Evolutionary conservation across 805 yeast species (phyloP).

Genomic region (Wickerhamomyces chaumierensis): DNA sequence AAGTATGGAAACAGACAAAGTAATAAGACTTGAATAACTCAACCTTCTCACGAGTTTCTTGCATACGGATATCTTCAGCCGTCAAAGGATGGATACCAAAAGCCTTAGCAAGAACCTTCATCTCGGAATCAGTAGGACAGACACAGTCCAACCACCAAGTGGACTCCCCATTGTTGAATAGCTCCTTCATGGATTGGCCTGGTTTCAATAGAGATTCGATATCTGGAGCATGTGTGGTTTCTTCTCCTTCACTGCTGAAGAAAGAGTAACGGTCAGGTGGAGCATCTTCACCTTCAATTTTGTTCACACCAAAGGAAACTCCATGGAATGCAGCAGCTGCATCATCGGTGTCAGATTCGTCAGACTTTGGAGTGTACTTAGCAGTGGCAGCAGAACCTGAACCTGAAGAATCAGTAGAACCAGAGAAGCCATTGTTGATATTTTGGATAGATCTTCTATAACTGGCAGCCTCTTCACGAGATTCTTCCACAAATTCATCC

Average conservation of each 20-base stretch:
- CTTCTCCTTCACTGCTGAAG: constrained; percentile 72
- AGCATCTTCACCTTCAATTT: constrained; percentile 22
- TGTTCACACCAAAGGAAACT: constrained; percentile 29
- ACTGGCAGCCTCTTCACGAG: constrained; percentile 35
- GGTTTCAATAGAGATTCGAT: constrained; percentile 64
- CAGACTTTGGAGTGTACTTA: constrained; percentile 43
- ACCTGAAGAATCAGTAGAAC: constrained; percentile 15
- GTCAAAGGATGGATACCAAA: constrained; percentile 97
- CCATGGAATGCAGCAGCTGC: constrained; percentile 14
- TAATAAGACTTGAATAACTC: constrained; percentile 84
- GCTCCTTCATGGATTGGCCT: constrained; percentile 51
- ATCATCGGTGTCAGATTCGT: constrained; percentile 3
- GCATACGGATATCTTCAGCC: constrained; percentile 92
- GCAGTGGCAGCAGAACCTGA: constrained; percentile 43
- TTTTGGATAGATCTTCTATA: constrained; percentile 14
- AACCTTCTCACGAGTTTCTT: constrained; percentile 94
- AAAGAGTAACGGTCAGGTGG: constrained; percentile 77
- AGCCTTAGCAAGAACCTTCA: constrained; percentile 85
- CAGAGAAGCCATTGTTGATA: background rate
- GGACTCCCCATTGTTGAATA: constrained; percentile 62
- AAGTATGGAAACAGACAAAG: constrained; percentile 94
- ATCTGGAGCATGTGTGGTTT: constrained; percentile 84
- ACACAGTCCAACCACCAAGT: constrained; percentile 96
- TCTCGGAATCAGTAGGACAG: constrained; percentile 90
- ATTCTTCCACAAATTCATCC: constrained; percentile 66